A percentile compares a stretch with the other conserved stretches of the same genome.
Conservation (phyloP, 768 basidiomycete species). For the Cystofilobasidium bisporidii region DNA sequence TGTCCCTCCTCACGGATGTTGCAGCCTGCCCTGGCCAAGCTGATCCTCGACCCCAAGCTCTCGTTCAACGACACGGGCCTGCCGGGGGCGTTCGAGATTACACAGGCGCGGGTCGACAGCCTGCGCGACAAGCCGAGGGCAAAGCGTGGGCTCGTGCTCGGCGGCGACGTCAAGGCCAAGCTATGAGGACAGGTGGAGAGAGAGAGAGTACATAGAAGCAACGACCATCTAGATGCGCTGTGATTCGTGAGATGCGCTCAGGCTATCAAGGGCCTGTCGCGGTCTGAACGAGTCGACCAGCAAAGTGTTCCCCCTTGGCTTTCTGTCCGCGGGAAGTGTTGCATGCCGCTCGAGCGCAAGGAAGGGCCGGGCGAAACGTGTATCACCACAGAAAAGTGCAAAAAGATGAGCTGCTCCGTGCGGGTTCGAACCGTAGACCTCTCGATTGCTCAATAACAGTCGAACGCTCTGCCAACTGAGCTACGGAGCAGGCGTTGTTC, state of each 20-base stretch:
- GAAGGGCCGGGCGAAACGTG: too few relatives aligned
- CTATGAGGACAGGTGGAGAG: too few relatives aligned
- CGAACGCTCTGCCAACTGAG: neutral
- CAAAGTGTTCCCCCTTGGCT: too few relatives aligned
- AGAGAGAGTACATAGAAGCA: too few relatives aligned
- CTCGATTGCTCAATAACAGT: neutral
- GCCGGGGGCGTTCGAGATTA: slow-evolving; percentile 15
- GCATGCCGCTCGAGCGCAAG: too few relatives aligned
- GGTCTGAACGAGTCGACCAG: neutral
- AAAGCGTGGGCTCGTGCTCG: too few relatives aligned
- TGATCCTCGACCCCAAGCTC: neutral
- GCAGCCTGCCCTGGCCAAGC: slow-evolving; percentile 1
- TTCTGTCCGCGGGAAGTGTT: too few relatives aligned
- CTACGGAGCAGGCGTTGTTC: neutral
- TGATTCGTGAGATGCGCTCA: slow-evolving; percentile 43
- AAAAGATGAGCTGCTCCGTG: neutral
- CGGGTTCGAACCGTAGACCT: neutral
- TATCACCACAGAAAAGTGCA: too few relatives aligned
- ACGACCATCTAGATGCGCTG: too few relatives aligned
- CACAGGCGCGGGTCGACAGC: neutral
- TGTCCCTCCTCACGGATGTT: neutral
- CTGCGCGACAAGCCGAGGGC: too few relatives aligned
- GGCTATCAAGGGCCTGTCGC: slow-evolving; percentile 57
- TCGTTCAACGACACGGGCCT: slow-evolving; percentile 1
- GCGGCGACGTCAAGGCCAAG: too few relatives aligned